Evolutionary conservation across 352 stramenopile genomes (phyloP), one percentile per base, ranked within the genome.

Genomic region (Elongisporangium anandrum): DNA sequence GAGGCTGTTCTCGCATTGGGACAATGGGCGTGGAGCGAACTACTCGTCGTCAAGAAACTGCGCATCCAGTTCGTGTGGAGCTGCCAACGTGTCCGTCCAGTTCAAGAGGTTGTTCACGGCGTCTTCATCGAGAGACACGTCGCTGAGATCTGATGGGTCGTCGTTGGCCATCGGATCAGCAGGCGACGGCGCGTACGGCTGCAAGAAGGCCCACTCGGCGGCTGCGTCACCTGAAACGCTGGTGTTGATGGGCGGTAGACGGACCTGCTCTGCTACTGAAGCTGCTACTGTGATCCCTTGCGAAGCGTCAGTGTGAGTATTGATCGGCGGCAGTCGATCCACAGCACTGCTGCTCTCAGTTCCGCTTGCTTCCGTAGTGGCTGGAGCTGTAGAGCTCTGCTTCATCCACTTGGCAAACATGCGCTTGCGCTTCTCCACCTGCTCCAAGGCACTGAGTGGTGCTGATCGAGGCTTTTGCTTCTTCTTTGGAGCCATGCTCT

Each of bases 321-420:
- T 38, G 4, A 78, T 69, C 9, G 57, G 50, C 19, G 70, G 70
- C 26, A 78, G 62, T 48, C 29, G 65, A 34, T 59, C 64, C 51
- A 60, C 41, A 12, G 57, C 57, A 10, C 23, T 62, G n/a, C n/a
- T n/a, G n/a, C n/a, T n/a, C n/a, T 52, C 10, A 16, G 19, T 15
- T 24, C 19, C 19, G 19, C 20, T 38, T 41, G 39, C 12, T 6
- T 29, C 34, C 7, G 21, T 20, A 52, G 34, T 21, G 38, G 34
- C 16, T 19, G 53, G n/a, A 39, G 24, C 3, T 51, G 38, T 51
- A 54, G 55, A 53, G 48, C 12, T 34, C 2, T 17, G 57, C 57
- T 88, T 85, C 24, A 90, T 78, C 81, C 83, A 92, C 55, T 69
- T 90, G 2, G 81, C 72, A 59, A 90, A 91, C 72, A 90, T 81